These are phyloP conservation scores for Dothideomycetidae sp. DNA, from an alignment of 2,329 filamentous ascomycete species.

Conservation along the genomic window DNA sequence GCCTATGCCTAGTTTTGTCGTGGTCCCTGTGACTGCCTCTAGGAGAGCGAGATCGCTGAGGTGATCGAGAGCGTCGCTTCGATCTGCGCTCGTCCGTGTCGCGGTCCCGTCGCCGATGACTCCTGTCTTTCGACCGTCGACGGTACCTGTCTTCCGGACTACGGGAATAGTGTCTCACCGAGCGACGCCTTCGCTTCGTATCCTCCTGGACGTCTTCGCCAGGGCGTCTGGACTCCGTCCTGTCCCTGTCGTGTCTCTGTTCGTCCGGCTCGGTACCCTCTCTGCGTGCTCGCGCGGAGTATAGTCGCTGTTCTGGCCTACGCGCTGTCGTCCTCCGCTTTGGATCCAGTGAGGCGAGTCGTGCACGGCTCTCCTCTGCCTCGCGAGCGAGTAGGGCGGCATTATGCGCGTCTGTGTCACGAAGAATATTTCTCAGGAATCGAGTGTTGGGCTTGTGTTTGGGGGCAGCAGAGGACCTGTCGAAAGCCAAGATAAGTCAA, in stretches of 20 bases:
- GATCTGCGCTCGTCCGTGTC: neutral
- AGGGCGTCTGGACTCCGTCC: neutral
- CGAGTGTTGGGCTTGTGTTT: conserved; percentile 80
- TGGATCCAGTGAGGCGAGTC: conserved; percentile 44
- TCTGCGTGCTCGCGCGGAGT: conserved; percentile 10
- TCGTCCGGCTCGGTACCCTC: conserved; percentile 39
- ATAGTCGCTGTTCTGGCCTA: conserved; percentile 12
- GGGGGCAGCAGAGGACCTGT: neutral
- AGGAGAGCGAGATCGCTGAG: neutral
- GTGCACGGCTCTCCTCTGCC: conserved; percentile 58
- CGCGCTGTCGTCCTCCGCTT: conserved; percentile 15
- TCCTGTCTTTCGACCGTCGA: neutral
- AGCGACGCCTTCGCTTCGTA: neutral
- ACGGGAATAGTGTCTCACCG: neutral
- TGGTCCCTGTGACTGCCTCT: too few relatives aligned
- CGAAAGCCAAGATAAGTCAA: too few relatives aligned
- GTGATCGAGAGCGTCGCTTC: neutral
- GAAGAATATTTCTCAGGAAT: conserved; percentile 78
- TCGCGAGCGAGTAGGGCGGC: conserved; percentile 72
- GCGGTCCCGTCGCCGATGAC: neutral
- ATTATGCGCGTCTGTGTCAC: conserved; percentile 80
- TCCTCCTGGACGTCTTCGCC: neutral
- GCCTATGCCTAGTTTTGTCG: neutral
- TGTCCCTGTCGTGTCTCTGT: conserved; percentile 8
- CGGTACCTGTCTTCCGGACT: neutral